Base-by-base conservation (phyloP, 2,329 filamentous ascomycete species). In the Botrytis paeoniae region DNA sequence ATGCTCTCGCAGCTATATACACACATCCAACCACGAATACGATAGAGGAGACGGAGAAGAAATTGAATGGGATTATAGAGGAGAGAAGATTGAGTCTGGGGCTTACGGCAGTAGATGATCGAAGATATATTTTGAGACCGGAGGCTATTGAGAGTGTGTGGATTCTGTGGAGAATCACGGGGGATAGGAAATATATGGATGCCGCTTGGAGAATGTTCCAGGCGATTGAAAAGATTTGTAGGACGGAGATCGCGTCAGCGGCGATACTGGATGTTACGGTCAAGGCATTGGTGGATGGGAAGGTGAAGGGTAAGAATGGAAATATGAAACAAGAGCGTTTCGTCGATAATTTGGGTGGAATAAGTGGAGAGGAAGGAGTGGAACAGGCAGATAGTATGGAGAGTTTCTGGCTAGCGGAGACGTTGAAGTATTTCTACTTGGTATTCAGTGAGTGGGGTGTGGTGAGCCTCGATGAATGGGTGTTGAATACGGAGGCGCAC, bases 131-230 rank as follows among this genome's bases (percentile, higher is more conserved):
- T 16, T 69, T 79, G 18, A 72, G 78, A 80, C 90, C 89, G 18
- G 89, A 92, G 81, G 89, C 89, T 5, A 91, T 92, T 65, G 89
- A 92, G 80, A 90, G 88, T 9, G 88, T 92, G 32, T 92, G 89
- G 81, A 87, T 91, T 78, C 86, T 92, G 84, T 77, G 78, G 65
- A 76, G 80, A 6, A 78, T 81, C 4, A 79, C 79, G 1, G 79
- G 75, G 1, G 75, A 80, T 41, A 70, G 73, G 5, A 77, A 80
- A n/a, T 81, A 83, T 73, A 81, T 82, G 41, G 83, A 85, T 41
- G 80, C 80, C 1, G 85, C 84, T 1, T 86, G 85, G 85, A 80
- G 82, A 35, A 86, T 86, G 85, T 86, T 86, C 75, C 79, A 82
- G 72, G 82, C 80, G 69, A 85, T 86, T 64, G 81, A 83, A 37